Evolutionary conservation across 495 filamentous ascomycete species (phyloP).

Genomic region (Daldinia caldariorum): DNA sequence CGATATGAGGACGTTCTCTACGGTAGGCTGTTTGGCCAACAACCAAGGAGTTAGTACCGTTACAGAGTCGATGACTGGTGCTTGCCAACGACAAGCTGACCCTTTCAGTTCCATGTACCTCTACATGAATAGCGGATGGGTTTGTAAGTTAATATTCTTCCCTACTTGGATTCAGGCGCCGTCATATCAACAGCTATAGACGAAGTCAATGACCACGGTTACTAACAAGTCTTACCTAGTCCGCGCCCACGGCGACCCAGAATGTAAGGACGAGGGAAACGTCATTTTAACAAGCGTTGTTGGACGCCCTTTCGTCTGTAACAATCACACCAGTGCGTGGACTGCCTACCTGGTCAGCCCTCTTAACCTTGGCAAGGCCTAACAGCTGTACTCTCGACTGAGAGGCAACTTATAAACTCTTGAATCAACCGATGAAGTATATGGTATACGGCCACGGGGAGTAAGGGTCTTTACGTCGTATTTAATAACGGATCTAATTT

Average conservation of each 20-base stretch:
- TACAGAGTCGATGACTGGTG: conserved; percentile 34
- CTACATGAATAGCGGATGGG: conserved; percentile 23
- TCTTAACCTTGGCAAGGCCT: not conserved
- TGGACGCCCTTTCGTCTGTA: conserved; percentile 24
- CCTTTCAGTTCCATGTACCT: conserved; percentile 30
- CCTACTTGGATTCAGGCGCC: no score
- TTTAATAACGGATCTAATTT: not conserved
- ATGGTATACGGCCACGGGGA: not conserved
- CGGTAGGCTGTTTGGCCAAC: conserved; percentile 13
- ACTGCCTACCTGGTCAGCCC: conserved; percentile 27
- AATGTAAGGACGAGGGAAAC: conserved; percentile 25
- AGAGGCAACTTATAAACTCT: not conserved
- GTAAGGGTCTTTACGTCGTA: not conserved
- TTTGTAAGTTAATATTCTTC: conserved; percentile 19
- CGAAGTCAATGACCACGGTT: not conserved
- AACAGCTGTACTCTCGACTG: not conserved
- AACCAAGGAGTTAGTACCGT: conserved; percentile 39
- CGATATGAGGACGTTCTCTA: conserved; percentile 32
- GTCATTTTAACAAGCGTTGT: conserved; percentile 10
- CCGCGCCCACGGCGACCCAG: conserved; percentile 18
- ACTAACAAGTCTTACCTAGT: conserved; percentile 24
- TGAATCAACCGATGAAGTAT: not conserved
- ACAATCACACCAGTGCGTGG: conserved; percentile 27
- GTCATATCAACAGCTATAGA: not conserved
- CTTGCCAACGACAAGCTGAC: conserved; percentile 17